Evolutionary conservation across 768 basidiomycete genomes (phyloP).

Genomic region (Termitomyces bulborhizus): DNA sequence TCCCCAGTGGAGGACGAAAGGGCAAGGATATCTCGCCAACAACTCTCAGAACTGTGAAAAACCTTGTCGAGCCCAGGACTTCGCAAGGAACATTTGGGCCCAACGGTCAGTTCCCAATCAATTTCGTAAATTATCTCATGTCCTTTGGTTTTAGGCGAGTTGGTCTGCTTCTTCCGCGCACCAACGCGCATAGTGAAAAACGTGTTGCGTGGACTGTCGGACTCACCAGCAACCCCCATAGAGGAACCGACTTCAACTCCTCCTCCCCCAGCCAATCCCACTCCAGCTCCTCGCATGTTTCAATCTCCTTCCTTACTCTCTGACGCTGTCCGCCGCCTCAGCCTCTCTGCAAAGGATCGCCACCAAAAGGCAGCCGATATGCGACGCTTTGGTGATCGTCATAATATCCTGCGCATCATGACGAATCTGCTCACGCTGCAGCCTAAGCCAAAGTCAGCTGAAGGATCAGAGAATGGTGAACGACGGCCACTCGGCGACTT

Average conservation of each 20-base stretch:
- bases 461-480: conserved; percentile 27
- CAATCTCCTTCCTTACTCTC: conserved; percentile 67
- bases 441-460: conserved; percentile 37
- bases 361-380: conserved; percentile 29
- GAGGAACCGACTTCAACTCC: conserved; percentile 19
- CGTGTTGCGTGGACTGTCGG: conserved; percentile 38
- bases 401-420: conserved; percentile 69
- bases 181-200: conserved; percentile 69
- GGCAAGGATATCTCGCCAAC: conserved; percentile 47
- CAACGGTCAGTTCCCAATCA: conserved; percentile 49
- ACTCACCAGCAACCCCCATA: conserved; percentile 32
- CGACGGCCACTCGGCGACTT: conserved; percentile 34
- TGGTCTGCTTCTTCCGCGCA: conserved; percentile 82
- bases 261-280: conserved; percentile 15
- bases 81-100: conserved; percentile 88
- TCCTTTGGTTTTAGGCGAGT: conserved; percentile 51
- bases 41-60: conserved; percentile 60
- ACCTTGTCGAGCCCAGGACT: conserved; percentile 76
- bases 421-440: conserved; percentile 61
- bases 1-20: conserved; percentile 24
- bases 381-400: conserved; percentile 41
- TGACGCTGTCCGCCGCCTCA: conserved; percentile 66
- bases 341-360: conserved; percentile 55
- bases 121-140: background rate
- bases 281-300: conserved; percentile 29